Conservation (phyloP, 2,329 filamentous ascomycete genomes). For the Fusarium pininemorale region DNA sequence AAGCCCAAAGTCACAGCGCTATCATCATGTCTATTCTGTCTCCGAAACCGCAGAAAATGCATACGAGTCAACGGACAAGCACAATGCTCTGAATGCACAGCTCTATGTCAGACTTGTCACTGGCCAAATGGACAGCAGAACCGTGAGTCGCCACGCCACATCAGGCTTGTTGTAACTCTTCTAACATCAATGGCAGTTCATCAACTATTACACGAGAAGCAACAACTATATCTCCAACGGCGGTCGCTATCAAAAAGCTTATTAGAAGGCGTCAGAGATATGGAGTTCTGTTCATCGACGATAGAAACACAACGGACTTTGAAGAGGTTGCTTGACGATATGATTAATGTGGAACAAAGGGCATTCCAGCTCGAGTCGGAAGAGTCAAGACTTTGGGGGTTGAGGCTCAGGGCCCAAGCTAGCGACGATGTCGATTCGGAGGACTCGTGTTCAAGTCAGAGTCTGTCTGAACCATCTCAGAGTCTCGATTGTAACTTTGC, state of each 20-base stretch:
- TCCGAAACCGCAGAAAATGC: neutral
- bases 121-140: neutral
- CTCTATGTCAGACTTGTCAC: neutral
- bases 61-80: neutral
- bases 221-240: neutral
- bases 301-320: neutral
- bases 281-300: neutral
- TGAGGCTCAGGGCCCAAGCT: neutral
- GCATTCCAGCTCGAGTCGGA: neutral
- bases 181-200: neutral
- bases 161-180: rapidly evolving
- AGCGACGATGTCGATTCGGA: neutral
- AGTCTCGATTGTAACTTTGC: neutral
- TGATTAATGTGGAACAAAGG: neutral
- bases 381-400: neutral
- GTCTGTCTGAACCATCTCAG: neutral
- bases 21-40: neutral
- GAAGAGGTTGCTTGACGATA: neutral
- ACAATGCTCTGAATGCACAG: neutral
- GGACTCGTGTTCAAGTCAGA: neutral
- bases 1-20: neutral
- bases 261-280: neutral
- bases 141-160: neutral
- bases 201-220: neutral
- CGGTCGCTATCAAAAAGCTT: neutral